phyloP scores from a whole-genome alignment of 768 basidiomycete genomes.

The Termitomyces sp. region DNA sequence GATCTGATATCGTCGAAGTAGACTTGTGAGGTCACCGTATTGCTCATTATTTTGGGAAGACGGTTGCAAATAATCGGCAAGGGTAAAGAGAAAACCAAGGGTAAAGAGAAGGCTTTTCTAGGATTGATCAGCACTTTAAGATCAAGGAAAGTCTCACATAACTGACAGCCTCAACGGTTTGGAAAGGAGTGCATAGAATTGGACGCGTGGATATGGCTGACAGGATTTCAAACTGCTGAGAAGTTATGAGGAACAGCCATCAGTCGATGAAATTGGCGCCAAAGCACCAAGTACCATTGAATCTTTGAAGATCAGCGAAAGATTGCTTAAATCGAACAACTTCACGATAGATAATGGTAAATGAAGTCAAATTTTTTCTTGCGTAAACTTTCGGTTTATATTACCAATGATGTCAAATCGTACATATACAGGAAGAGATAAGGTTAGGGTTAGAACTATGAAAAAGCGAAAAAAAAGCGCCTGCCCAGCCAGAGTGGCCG shows the following conservation, averaged over 20 bases:
- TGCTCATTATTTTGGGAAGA: background rate
- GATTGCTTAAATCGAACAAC: no score
- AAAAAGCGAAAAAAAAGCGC: conserved; percentile 24
- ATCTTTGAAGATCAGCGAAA: no score
- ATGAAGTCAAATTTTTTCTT: background rate
- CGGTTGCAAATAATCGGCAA: background rate
- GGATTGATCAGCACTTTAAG: background rate
- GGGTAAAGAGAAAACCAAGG: background rate
- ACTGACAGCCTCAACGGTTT: background rate
- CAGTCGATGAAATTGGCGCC: background rate
- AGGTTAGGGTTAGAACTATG: conserved; percentile 7
- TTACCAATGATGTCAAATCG: background rate
- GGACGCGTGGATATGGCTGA: background rate
- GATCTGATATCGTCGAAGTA: background rate
- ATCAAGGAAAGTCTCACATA: background rate
- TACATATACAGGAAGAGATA: background rate
- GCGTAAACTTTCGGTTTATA: no score
- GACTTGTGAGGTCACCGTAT: background rate
- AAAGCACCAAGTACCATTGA: background rate
- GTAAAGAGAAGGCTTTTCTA: background rate
- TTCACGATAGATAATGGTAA: no score
- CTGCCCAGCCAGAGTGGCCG: conserved; percentile 44
- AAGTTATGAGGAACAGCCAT: background rate
- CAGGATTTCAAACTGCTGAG: background rate
- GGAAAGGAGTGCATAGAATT: background rate